Base-by-base conservation (phyloP, 306 rosid species). In the Abrus pulchellus region DNA sequence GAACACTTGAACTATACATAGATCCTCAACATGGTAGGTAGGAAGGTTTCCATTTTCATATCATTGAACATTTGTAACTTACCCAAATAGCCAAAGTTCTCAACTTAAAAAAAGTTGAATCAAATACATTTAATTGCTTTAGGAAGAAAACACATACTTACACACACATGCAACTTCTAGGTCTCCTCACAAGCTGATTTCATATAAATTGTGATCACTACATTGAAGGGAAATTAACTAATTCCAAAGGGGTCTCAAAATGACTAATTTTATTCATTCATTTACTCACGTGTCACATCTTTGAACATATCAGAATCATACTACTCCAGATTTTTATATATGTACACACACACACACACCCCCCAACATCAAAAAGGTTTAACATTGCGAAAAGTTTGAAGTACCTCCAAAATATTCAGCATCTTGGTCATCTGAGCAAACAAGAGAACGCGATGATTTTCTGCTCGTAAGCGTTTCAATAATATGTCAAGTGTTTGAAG, bases 351-450 rank as follows among this genome's bases (percentile, higher is more conserved):
- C 20, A 57, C 34, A 62, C 32, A 20, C 20, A 20, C 20, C 20
- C 20, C 20, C 32, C 60, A 62, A 63, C 36, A 71, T 61, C 28
- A 61, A 82, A 82, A 85, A 70, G 59, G 61, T 68, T 40, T 44
- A 71, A 83, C 57, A 70, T 68, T 43, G 70, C 14, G 14, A 72
- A 14, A 81, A 77, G 34, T 71, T 52, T 64, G 59, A 49, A 68
- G 54, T 90, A 96, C 99, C 99, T 96, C 99, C 34, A 96, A 94
- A 87, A 96, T 96, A 85, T 96, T 91, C 81, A 96, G 86, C 99
- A 96, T 96, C 90, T 93, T 96, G 38, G 99, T 96, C 99, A 96
- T 96, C 85, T 96, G 99, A 62, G 99, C 97, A 92, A 96, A 96
- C 84, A 96, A 86, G 76, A 96, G 98, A 66, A 96, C 92, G 28